Evolutionary conservation across 2,329 filamentous ascomycete species (phyloP), one percentile per base, ranked within the genome.

Genomic region (Zasmidium angulare): DNA sequence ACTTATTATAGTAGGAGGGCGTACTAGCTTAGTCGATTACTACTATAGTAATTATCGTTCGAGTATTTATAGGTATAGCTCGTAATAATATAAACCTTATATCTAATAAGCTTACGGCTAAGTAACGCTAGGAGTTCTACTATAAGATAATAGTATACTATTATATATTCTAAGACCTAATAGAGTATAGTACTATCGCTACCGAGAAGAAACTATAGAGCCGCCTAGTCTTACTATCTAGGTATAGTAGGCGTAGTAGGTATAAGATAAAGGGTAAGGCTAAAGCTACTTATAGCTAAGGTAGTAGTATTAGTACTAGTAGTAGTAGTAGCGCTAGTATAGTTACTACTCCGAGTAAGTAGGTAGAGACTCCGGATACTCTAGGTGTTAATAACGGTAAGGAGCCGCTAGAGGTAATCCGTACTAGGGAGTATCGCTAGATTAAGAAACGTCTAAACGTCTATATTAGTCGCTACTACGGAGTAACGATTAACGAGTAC

Each of bases 81-180:
- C 49, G 49, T 12, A 29, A 12, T 12, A 52, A 52, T 31, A 52
- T 52, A 52, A 52, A 52, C 23, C 21, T 52, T 29, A 29, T 52
- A 29, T 52, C 17, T 3, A 17, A 52, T 52, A 29, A 29, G 10
- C 11, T 52, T 14, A 29, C 23, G 3, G 20, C 17, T 14, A 2
- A 26, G 49, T 9, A 52, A 14, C 49, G 49, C 9, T 14, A 19
- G 11, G 11, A 14, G 7, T 52, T 52, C 29, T 7, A 19, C n/a
- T 6, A 6, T 9, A 17, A 52, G 26, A 31, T 14, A 31, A 36
- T 17, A 6, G 10, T 11, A 2, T 7, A 26, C 23, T 26, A 26
- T 11, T 9, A 26, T 2, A 22, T 52, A 17, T 52, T 52, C 49
- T 52, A 52, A 17, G 26, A 26, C 23, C 19, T 52, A 52, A 3